Conservation (phyloP, 2,329 filamentous ascomycete species). For the Fusarium newnesense region DNA sequence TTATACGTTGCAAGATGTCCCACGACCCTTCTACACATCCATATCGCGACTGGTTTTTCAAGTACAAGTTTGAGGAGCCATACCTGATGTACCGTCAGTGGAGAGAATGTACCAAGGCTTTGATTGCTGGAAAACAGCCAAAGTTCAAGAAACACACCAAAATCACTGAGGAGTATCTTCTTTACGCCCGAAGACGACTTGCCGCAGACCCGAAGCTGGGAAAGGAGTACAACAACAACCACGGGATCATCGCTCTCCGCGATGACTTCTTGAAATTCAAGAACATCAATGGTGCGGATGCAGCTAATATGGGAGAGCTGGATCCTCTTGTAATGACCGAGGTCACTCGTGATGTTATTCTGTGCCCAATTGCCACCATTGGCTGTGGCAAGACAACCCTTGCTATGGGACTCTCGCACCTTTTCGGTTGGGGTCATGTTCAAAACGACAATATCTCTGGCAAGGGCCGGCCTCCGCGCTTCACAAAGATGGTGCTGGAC, state of each 20-base stretch:
- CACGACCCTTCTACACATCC: conserved; percentile 60
- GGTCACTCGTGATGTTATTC: conserved; percentile 74
- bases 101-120: conserved; percentile 93
- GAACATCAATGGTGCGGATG: conserved; percentile 87
- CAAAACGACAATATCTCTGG: conserved; percentile 97
- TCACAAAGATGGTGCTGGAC: conserved; percentile 76
- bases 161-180: conserved; percentile 91
- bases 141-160: conserved; percentile 86
- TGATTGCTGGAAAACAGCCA: conserved; percentile 80
- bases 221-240: conserved; percentile 82
- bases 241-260: conserved; percentile 92
- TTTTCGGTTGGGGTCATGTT: conserved; percentile 92
- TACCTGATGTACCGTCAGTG: conserved; percentile 99
- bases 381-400: conserved; percentile 98
- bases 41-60: conserved; percentile 98
- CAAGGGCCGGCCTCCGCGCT: conserved; percentile 79
- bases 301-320: conserved; percentile 77
- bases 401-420: conserved; percentile 79
- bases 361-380: conserved; percentile 93
- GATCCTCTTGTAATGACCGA: conserved; percentile 59
- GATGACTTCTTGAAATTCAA: conserved; percentile 87
- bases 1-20: conserved; percentile 85
- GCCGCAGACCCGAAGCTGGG: conserved; percentile 73
- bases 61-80: conserved; percentile 99
- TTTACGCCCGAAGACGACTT: conserved; percentile 81